Evolutionary conservation across 2,329 filamentous ascomycete species (phyloP).

Genomic region (Chrysoporthe cubensis): DNA sequence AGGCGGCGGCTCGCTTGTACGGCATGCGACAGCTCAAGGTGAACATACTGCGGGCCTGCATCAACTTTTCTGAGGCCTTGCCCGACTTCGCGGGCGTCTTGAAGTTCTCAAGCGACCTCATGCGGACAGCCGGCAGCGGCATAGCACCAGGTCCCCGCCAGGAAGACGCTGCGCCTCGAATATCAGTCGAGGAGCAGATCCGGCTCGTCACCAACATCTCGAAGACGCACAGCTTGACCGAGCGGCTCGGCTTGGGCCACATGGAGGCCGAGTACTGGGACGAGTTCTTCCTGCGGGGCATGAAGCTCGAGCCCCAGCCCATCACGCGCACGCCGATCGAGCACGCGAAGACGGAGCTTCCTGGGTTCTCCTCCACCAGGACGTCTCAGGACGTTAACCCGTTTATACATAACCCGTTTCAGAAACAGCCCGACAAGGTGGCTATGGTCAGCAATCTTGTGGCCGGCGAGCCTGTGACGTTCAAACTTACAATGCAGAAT

Average conservation of each 20-base stretch:
- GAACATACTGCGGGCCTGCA: conserved; percentile 85
- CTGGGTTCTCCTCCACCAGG: conserved; percentile 52
- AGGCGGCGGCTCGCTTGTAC: conserved; percentile 66
- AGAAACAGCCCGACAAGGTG: conserved; percentile 67
- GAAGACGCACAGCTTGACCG: conserved; percentile 78
- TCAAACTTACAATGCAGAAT: conserved; percentile 87
- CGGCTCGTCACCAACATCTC: conserved; percentile 84
- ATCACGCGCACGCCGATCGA: conserved; percentile 66
- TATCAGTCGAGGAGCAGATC: conserved; percentile 82
- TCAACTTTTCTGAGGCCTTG: conserved; percentile 90
- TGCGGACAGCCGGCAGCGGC: conserved; percentile 81
- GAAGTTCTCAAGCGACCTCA: conserved; percentile 79
- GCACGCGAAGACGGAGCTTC: conserved; percentile 61
- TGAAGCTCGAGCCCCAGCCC: conserved; percentile 69
- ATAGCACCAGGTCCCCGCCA: conserved; percentile 73
- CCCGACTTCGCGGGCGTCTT: conserved; percentile 92
- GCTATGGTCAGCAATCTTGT: conserved; percentile 72
- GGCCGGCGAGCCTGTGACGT: conserved; percentile 75
- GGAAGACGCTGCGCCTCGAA: conserved; percentile 70
- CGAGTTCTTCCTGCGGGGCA: conserved; percentile 82
- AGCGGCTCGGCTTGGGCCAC: conserved; percentile 70
- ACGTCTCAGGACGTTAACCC: conserved; percentile 72
- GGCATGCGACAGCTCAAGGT: conserved; percentile 82
- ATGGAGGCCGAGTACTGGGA: conserved; percentile 93
- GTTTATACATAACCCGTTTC: conserved; percentile 94